These are phyloP conservation scores for Chloranthus sessilifolius DNA, from an alignment of 164 flowering plant genomes.

Conservation along the genomic window DNA sequence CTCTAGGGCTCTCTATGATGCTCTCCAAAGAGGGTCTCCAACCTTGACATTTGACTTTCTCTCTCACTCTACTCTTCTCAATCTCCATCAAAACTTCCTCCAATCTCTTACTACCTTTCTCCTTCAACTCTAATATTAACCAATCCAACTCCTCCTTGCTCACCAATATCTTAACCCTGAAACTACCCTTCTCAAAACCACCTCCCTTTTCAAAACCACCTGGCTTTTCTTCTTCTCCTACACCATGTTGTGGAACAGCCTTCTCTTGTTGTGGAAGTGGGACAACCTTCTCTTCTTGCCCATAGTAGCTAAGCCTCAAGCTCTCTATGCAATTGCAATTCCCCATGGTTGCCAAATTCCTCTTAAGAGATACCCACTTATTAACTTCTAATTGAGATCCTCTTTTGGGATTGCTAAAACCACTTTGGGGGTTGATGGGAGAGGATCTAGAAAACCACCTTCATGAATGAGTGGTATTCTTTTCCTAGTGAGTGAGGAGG, in stretches of 20 bases:
- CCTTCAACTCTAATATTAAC: slow-evolving; percentile 41
- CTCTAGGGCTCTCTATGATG: slow-evolving; percentile 51
- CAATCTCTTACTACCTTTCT: slow-evolving; percentile 30
- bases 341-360: slow-evolving; percentile 42
- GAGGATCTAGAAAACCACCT: slow-evolving; percentile 2
- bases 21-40: slow-evolving; percentile 67
- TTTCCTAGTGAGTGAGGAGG: not conserved
- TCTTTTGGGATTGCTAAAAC: not conserved
- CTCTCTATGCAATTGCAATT: slow-evolving; percentile 50
- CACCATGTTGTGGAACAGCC: too few species aligned
- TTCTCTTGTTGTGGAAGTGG: too few species aligned
- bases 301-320: not conserved
- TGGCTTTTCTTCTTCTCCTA: slow-evolving; percentile 5
- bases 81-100: slow-evolving; percentile 49
- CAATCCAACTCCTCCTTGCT: slow-evolving; percentile 56
- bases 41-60: slow-evolving; percentile 3
- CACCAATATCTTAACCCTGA: slow-evolving; percentile 56
- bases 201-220: slow-evolving; percentile 6
- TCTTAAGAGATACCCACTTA: too few species aligned
- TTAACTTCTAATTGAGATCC: too few species aligned
- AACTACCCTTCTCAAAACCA: slow-evolving; percentile 12
- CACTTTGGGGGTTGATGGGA: not conserved
- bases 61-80: slow-evolving; percentile 31
- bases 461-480: not conserved
- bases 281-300: slow-evolving; percentile 8